Conservation (phyloP, 495 filamentous ascomycete species). For the Tuber umbilicatum region DNA sequence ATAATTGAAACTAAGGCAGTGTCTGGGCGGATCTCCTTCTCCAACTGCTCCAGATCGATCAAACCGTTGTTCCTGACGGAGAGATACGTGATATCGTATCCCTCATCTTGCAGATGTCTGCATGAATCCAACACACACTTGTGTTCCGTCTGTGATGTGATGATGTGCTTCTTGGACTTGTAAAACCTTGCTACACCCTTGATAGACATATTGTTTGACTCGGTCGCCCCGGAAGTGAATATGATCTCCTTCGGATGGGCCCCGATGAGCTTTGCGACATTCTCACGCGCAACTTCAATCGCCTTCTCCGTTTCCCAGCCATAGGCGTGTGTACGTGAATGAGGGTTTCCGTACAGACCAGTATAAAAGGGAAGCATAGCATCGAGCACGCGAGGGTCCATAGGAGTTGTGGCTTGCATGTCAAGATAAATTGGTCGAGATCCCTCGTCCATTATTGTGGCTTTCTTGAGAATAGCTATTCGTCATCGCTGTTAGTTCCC, state of each 20-base stretch:
- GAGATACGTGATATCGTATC: conserved; percentile 91
- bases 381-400: conserved; percentile 88
- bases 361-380: conserved; percentile 94
- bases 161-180: conserved; percentile 90
- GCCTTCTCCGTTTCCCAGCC: conserved; percentile 97
- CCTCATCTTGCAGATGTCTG: conserved; percentile 91
- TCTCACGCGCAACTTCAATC: conserved; percentile 72
- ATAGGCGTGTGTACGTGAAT: conserved; percentile 95
- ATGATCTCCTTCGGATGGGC: conserved; percentile 97
- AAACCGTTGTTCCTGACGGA: conserved; percentile 80
- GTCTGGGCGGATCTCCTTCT: conserved; percentile 82
- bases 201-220: conserved; percentile 99
- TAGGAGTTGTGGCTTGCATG: conserved; percentile 97
- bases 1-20: conserved; percentile 92
- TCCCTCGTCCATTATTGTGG: conserved; percentile 88
- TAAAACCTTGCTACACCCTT: conserved; percentile 97
- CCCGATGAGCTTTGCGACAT: conserved; percentile 81
- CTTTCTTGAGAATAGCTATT: conserved; percentile 76
- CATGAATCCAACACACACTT: conserved; percentile 98
- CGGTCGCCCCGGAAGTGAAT: conserved; percentile 94
- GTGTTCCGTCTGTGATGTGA: conserved; percentile 95
- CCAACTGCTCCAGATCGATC: conserved; percentile 76
- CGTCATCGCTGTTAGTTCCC: not conserved
- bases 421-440: conserved; percentile 93
- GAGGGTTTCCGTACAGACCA: conserved; percentile 91